A percentile compares a stretch with the other conserved stretches of the same genome.
Evolutionary conservation across 345 rosid genomes (phyloP).

Genomic region (Eutrema yunnanense): DNA sequence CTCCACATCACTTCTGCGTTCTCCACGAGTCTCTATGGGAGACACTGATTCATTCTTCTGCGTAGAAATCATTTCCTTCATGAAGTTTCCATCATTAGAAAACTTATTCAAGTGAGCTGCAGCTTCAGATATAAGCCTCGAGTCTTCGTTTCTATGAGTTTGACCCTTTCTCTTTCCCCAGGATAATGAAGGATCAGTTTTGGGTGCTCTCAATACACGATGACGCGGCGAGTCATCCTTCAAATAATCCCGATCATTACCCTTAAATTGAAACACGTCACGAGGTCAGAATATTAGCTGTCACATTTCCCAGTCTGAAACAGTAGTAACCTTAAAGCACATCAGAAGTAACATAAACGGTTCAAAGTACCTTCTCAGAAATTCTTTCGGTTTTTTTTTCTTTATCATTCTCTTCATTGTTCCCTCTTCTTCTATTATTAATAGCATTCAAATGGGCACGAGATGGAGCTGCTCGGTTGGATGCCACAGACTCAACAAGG

Average conservation of each 20-base stretch:
- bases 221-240: conserved; percentile 50
- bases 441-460: conserved; percentile 87
- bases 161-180: conserved; percentile 67
- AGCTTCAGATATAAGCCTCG: conserved; percentile 47
- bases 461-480: conserved; percentile 69
- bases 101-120: conserved; percentile 65
- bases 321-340: background rate
- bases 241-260: conserved; percentile 48
- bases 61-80: conserved; percentile 44
- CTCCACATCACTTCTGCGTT: conserved; percentile 25
- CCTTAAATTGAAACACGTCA: conserved; percentile 10
- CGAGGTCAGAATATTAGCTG: background rate
- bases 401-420: conserved; percentile 25
- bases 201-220: conserved; percentile 68
- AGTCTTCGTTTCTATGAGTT: conserved; percentile 41
- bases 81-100: conserved; percentile 69
- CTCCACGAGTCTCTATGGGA: conserved; percentile 24
- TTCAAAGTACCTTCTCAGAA: conserved; percentile 41
- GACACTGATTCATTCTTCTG: conserved; percentile 29
- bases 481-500: conserved; percentile 61
- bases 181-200: conserved; percentile 51
- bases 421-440: conserved; percentile 50
- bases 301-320: background rate
- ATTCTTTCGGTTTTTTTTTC: conserved; percentile 34
- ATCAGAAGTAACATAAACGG: background rate